Evolutionary conservation across 1,284 basidiomycete species (phyloP), one percentile per base, ranked within the genome.

Genomic region (Ustanciosporium gigantosporum): DNA sequence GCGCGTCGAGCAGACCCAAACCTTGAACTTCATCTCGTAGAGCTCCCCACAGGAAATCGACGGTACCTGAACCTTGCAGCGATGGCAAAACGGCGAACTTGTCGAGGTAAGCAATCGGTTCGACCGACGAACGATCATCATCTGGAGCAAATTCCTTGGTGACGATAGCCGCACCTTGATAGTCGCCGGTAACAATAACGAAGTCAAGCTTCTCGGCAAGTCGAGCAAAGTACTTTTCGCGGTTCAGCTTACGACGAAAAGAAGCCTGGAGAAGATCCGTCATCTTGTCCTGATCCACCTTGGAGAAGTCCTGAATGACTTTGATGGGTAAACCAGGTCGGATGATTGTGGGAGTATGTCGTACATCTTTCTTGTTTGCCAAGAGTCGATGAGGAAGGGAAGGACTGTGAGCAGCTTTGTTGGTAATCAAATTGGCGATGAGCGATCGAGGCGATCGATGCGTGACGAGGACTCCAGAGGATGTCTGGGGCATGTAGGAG

Each of bases 21-120:
- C 95, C 95, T 74, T 95, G 97, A 15, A 95, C 92, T 80, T 98
- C 95, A 80, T 99, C 95, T 70, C 97, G 91, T 44, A 99, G 81
- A 21, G 93, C 94, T 37, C 96, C 93, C 94, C 95, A 99, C 35
- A 99, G 82, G 81, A 99, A 99, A 81, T 99, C 95, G 46, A 98
- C 95, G 0, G 94, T 97, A 17, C 95, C 95, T 74, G 96, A 93
- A 15, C 95, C 95, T 79, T 98, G 95, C 78, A 97, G 85, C 51
- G 83, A 86, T 1, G 95, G 95, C 35, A 94, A 82, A 31, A 99
- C 92, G 14, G 93, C 94, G 78, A 99, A 99, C 80, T 99, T 99
- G 84, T 99, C 95, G 41, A 99, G 84, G 79, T 99, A 99, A 14
- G 90, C 87, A 56, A 98, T 88, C 0, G 80, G 70, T 20, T 66